These are phyloP conservation scores for Rubia peregrina DNA, from an alignment of 305 asterid genomes.

Conservation along the genomic window DNA sequence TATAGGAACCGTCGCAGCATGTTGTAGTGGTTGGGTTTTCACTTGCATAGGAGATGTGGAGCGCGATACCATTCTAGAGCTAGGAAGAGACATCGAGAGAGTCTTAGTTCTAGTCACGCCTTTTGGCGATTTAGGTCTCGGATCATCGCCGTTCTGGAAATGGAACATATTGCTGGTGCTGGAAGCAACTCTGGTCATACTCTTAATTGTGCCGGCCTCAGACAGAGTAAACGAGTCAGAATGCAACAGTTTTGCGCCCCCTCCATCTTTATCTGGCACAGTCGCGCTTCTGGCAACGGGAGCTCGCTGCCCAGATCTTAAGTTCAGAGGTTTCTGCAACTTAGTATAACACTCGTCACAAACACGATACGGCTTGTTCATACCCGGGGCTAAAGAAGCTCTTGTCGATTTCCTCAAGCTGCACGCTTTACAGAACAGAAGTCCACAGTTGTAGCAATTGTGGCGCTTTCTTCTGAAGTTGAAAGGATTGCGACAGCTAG, in stretches of 20 bases:
- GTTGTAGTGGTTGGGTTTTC: conserved; percentile 39
- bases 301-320: conserved; percentile 30
- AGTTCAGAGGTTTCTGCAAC: conserved; percentile 45
- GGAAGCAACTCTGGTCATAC: conserved; percentile 26
- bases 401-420: conserved; percentile 56
- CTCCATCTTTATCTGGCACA: conserved; percentile 34
- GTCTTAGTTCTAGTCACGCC: conserved; percentile 36
- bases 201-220: conserved; percentile 30
- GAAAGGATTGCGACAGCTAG: conserved; percentile 64
- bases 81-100: conserved; percentile 38
- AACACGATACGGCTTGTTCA: conserved; percentile 77
- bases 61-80: conserved; percentile 43
- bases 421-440: conserved; percentile 73
- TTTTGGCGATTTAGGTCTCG: conserved; percentile 47
- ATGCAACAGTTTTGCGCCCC: conserved; percentile 44
- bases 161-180: conserved; percentile 38
- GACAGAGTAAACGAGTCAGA: conserved; percentile 51
- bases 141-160: conserved; percentile 35
- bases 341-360: conserved; percentile 80
- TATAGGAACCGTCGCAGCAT: conserved; percentile 30
- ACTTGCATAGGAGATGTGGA: conserved; percentile 53
- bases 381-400: conserved; percentile 80
- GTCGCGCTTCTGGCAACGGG: conserved; percentile 38
- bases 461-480: conserved; percentile 77
- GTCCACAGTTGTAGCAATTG: conserved; percentile 95